Evolutionary conservation across 1,284 basidiomycete genomes (phyloP).

Genomic region (Melanopsichium pennsylvanicum): DNA sequence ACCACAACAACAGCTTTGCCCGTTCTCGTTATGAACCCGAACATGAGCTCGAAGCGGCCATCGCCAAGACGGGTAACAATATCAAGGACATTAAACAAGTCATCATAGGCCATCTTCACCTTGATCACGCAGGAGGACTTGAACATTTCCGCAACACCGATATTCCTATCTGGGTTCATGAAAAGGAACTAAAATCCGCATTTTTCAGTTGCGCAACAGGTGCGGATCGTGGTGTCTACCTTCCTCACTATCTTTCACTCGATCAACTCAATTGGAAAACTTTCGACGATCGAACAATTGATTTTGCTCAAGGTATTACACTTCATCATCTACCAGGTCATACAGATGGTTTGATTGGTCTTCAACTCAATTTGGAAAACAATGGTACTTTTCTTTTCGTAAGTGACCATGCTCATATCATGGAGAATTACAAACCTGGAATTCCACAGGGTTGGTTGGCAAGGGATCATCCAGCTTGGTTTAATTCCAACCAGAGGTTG

Average conservation of each 20-base stretch:
- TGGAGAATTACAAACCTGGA: slow-evolving; percentile 54
- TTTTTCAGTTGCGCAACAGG: slow-evolving; percentile 56
- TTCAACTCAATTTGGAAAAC: slow-evolving; percentile 57
- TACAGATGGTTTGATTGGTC: slow-evolving; percentile 56
- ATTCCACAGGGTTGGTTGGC: slow-evolving; percentile 56
- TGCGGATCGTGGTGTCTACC: slow-evolving; percentile 55
- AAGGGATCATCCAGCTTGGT: slow-evolving; percentile 54
- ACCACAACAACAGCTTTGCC: no score
- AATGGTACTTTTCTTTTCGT: slow-evolving; percentile 54
- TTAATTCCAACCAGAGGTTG: slow-evolving; percentile 52
- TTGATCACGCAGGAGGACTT: slow-evolving; percentile 62
- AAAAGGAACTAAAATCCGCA: slow-evolving; percentile 54
- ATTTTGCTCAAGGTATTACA: slow-evolving; percentile 57
- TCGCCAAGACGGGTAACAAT: slow-evolving; percentile 52
- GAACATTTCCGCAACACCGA: slow-evolving; percentile 48
- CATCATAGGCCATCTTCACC: slow-evolving; percentile 53
- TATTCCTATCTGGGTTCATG: slow-evolving; percentile 61
- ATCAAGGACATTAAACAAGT: slow-evolving; percentile 54
- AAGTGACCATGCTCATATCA: slow-evolving; percentile 49
- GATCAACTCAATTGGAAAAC: slow-evolving; percentile 60
- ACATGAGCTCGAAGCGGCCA: slow-evolving; percentile 62
- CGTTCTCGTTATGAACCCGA: slow-evolving; percentile 36
- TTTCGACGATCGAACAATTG: slow-evolving; percentile 54
- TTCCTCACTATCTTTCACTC: slow-evolving; percentile 48
- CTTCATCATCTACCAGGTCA: slow-evolving; percentile 62